Percentiles rank a stretch among this genome's conserved stretches.
Conservation (phyloP, 192 early-diverging fungal genomes). For the Rhizoclosmatium sp. region DNA sequence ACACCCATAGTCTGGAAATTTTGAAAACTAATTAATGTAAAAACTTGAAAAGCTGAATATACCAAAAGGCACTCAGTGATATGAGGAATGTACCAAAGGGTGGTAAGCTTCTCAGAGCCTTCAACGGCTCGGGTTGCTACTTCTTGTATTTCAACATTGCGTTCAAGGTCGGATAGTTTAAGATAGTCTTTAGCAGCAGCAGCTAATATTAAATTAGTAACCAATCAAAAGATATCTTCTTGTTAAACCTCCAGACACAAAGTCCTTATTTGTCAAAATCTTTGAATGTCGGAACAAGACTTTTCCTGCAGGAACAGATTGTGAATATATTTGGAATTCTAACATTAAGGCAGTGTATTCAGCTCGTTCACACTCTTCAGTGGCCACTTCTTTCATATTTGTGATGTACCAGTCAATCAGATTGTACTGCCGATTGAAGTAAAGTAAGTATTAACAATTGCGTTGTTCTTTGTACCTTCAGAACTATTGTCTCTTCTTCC, state of each 20-base stretch:
- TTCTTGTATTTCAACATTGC: constrained; percentile 53
- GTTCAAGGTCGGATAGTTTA: constrained; percentile 42
- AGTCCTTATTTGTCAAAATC: constrained; percentile 50
- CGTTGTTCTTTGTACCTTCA: constrained; percentile 31
- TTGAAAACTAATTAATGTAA: constrained; percentile 8
- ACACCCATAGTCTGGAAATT: constrained; percentile 13
- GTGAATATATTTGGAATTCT: constrained; percentile 41
- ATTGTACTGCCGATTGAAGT: constrained; percentile 29
- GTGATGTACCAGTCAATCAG: constrained; percentile 57
- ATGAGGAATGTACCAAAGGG: constrained; percentile 64
- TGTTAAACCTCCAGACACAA: constrained; percentile 42
- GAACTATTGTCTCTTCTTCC: constrained; percentile 32
- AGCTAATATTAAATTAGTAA: not conserved
- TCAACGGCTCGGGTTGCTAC: constrained; percentile 35
- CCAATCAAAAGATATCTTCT: not conserved
- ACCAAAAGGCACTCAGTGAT: constrained; percentile 55
- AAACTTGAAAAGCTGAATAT: not conserved
- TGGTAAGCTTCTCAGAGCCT: constrained; percentile 43
- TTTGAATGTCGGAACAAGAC: constrained; percentile 53
- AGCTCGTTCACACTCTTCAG: constrained; percentile 58
- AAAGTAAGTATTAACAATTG: constrained; percentile 1
- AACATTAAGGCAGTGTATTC: constrained; percentile 54
- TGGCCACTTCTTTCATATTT: constrained; percentile 54
- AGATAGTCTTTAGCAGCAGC: constrained; percentile 24
- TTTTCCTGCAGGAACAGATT: constrained; percentile 39